Base-by-base conservation (phyloP, 2,329 filamentous ascomycete species). In the Ophiocordyceps unilateralis region DNA sequence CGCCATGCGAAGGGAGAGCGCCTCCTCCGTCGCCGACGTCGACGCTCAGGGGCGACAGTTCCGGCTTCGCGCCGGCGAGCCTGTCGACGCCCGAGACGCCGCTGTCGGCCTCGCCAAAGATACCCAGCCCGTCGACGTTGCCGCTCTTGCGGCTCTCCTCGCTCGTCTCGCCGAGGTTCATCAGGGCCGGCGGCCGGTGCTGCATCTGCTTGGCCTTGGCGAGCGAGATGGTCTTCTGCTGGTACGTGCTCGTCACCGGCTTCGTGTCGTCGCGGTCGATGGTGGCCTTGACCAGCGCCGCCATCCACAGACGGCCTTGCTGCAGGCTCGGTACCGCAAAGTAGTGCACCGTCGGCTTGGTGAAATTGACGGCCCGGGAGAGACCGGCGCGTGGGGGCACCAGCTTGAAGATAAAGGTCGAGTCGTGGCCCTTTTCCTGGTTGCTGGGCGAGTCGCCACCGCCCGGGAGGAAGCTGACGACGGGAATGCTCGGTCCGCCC, bases 381-480 rank as follows among this genome's bases (percentile, higher is more conserved):
- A 93, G 72, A 11, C 88, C 89, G 5, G 81, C 76, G 46, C 89
- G 83, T 1, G 91, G 91, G 1, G 91, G 91, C 7, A 94, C 80
- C 8, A 98, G 77, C 65, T 98, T 98, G 74, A 98, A 98, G 55
- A 96, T 96, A 65, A 98, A 98, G 56, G 93, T 83, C 1, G 79
- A 70, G 45, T 84, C 81, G 32, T 72, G 68, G n/a, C 67, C 67
- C 49, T 72, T 72, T 26, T 70, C 59, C 11, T 58, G 38, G 5
- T 47, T 46, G 22, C 51, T 50, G 1, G 45, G 44, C 47, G 67
- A 63, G 50, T 67, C 63, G 14, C 67, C 63, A 47, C 68, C 63
- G 19, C 65, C 59, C 12, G 66, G 66, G 43, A 66, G 62, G 2
- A 79, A 73, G 5, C 82, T 77, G 10, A 76, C 76, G 23, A 72